Evolutionary conservation across 164 flowering plant genomes (phyloP).

Genomic region (Nymphaea colorata): DNA sequence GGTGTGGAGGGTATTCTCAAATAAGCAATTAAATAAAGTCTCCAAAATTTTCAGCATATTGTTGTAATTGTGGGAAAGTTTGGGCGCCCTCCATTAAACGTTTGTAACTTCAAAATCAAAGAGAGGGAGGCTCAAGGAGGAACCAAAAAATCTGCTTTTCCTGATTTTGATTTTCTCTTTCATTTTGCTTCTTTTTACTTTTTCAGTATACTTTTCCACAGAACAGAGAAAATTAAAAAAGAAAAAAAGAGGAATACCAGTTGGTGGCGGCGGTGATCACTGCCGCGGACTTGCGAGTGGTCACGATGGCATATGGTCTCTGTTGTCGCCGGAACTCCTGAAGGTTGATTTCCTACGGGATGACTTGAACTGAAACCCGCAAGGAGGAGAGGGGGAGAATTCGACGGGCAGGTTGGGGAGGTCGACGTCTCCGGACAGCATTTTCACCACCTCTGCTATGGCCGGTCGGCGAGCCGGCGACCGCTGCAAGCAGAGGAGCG

Average conservation of each 20-base stretch:
- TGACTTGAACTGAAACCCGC: conserved; percentile 41
- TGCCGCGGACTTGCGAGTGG: background rate
- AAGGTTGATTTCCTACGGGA: conserved; percentile 33
- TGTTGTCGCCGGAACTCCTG: background rate
- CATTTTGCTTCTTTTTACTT: background rate
- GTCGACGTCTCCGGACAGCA: conserved; percentile 65
- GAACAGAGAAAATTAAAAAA: no score
- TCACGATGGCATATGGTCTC: background rate
- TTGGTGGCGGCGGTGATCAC: background rate
- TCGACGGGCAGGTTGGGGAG: conserved; percentile 77
- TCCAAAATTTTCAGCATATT: no score
- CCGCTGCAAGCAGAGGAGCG: conserved; percentile 76
- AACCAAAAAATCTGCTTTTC: background rate
- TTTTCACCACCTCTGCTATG: conserved; percentile 57
- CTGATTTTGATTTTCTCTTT: background rate
- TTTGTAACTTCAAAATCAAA: no score
- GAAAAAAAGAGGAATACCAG: background rate
- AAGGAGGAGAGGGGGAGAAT: conserved; percentile 87
- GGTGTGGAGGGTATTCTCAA: no score
- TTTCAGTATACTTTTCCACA: background rate
- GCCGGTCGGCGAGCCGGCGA: conserved; percentile 64
- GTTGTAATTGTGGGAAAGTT: no score
- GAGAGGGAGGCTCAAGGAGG: background rate
- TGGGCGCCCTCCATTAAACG: no score
- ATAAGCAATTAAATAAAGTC: no score